phyloP scores from a whole-genome alignment of 768 basidiomycete genomes.

The Daedaleopsis nitida region DNA sequence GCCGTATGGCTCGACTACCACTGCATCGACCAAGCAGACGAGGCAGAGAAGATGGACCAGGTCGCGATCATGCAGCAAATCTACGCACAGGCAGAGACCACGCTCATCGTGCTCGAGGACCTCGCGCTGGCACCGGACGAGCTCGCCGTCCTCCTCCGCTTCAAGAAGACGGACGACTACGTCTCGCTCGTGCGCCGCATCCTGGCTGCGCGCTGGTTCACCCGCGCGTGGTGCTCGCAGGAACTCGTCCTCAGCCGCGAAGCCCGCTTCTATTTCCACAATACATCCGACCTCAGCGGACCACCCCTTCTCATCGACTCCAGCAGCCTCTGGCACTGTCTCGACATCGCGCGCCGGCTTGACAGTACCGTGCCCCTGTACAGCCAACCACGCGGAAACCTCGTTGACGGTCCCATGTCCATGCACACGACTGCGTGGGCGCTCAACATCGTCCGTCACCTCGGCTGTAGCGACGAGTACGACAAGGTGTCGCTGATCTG shows the following conservation, averaged over 20 bases:
- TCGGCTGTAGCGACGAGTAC: constrained; percentile 14
- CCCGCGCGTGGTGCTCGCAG: constrained; percentile 17
- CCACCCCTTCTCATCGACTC: not conserved
- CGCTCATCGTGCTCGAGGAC: constrained; percentile 12
- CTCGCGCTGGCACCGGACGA: not conserved
- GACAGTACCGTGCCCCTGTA: constrained; percentile 5
- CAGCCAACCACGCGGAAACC: constrained; percentile 4
- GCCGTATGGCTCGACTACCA: constrained; percentile 10
- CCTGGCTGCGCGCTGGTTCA: constrained; percentile 11
- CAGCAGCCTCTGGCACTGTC: constrained; percentile 5
- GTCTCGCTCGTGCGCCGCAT: not conserved
- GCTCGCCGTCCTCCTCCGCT: not conserved
- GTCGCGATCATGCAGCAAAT: constrained; percentile 14
- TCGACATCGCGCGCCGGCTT: not conserved
- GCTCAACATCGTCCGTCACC: constrained; percentile 1
- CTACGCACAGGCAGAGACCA: not conserved
- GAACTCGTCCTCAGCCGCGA: constrained; percentile 10
- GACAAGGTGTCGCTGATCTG: constrained; percentile 10
- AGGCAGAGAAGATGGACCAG: constrained; percentile 7
- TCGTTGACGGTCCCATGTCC: not conserved
- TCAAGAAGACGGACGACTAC: not conserved
- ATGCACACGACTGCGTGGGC: constrained; percentile 6
- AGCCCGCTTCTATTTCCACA: constrained; percentile 6
- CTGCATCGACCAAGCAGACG: constrained; percentile 5
- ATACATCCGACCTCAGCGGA: not conserved